A percentile compares a stretch with the other conserved stretches of the same genome.
These are phyloP conservation scores for Scleroderma citrinum DNA, from an alignment of 768 basidiomycete genomes.

Conservation along the genomic window DNA sequence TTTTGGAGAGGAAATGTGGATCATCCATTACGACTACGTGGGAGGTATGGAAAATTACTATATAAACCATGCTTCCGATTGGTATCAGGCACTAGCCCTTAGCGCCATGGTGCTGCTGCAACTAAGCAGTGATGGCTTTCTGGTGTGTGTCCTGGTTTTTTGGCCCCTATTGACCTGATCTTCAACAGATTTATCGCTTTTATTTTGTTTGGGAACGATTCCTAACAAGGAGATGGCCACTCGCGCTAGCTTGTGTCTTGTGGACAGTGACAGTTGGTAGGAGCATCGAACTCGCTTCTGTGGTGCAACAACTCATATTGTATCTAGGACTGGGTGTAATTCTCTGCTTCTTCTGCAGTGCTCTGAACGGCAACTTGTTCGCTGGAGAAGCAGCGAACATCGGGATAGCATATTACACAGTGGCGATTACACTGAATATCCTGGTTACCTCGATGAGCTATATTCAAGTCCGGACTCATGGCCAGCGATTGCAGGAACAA, in stretches of 20 bases:
- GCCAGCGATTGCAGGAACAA: background rate
- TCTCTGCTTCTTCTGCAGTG: background rate
- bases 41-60: slow-evolving; percentile 28
- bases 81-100: slow-evolving; percentile 19
- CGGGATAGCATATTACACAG: slow-evolving; percentile 5
- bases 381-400: slow-evolving; percentile 1
- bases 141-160: slow-evolving; percentile 19
- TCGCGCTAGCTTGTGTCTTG: slow-evolving; percentile 5
- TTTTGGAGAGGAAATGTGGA: slow-evolving; percentile 27
- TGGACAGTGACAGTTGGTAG: slow-evolving; percentile 7
- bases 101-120: slow-evolving; percentile 19
- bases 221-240: background rate
- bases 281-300: background rate
- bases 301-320: background rate
- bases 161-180: background rate
- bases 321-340: background rate
- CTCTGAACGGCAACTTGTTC: slow-evolving; percentile 1
- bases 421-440: slow-evolving; percentile 8
- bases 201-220: slow-evolving; percentile 23
- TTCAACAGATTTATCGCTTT: slow-evolving; percentile 28
- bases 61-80: slow-evolving; percentile 14
- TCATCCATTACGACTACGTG: slow-evolving; percentile 24
- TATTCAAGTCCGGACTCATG: slow-evolving; percentile 3
- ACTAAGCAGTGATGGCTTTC: slow-evolving; percentile 25
- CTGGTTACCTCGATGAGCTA: slow-evolving; percentile 4